These are phyloP conservation scores for Carex kokanica DNA, from an alignment of 176 grass and related monocot species.

Conservation along the genomic window DNA sequence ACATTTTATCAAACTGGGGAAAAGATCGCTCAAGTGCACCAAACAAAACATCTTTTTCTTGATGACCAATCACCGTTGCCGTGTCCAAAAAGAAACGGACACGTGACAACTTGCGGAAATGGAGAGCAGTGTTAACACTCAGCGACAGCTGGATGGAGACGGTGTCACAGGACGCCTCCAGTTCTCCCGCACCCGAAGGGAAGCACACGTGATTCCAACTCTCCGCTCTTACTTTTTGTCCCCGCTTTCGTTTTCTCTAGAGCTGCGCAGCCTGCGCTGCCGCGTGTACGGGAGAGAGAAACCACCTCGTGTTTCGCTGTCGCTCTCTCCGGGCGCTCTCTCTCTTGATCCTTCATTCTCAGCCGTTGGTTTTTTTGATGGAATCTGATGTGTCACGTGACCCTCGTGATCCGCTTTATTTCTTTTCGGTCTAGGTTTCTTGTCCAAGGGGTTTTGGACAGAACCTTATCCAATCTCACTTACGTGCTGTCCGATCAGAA, in stretches of 20 bases:
- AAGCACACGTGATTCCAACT: conserved; percentile 2
- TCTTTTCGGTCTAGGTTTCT: too few species aligned
- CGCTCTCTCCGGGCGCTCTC: background rate
- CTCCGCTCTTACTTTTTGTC: background rate
- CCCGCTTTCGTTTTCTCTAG: background rate
- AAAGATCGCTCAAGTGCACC: too few species aligned
- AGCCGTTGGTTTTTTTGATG: background rate
- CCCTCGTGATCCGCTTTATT: background rate
- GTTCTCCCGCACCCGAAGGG: background rate
- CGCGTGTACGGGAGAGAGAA: background rate
- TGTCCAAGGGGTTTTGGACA: too few species aligned
- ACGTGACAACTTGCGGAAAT: background rate
- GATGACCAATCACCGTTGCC: background rate
- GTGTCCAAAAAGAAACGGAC: background rate
- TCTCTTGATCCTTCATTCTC: background rate
- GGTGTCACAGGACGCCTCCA: background rate
- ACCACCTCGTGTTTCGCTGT: background rate
- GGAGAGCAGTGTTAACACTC: background rate
- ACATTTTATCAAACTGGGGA: background rate
- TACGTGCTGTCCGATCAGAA: too few species aligned
- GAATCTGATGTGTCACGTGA: background rate
- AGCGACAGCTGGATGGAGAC: background rate
- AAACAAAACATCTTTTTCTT: background rate
- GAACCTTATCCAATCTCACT: too few species aligned
- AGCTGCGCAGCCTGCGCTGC: background rate